Conservation (phyloP, 2,329 filamentous ascomycete species). For the Talaromyces marneffei region DNA sequence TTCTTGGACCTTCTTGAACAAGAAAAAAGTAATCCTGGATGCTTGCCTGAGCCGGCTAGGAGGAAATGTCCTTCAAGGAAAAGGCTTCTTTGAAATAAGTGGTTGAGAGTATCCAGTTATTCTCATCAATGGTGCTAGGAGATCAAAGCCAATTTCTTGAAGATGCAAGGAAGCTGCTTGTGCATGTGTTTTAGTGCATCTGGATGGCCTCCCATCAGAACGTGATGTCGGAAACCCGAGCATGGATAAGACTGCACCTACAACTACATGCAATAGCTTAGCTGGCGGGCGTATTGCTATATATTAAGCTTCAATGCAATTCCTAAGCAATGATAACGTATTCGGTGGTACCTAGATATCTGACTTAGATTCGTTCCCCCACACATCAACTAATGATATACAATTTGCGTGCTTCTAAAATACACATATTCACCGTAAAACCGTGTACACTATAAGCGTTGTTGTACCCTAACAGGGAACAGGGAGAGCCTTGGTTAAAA, state of each 20-base stretch:
- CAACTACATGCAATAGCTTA: no score
- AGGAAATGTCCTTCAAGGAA: slow-evolving; percentile 1
- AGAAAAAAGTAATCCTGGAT: background rate
- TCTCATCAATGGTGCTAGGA: background rate
- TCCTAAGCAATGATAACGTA: background rate
- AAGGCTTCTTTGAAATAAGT: background rate
- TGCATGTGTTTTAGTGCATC: background rate
- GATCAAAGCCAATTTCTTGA: background rate
- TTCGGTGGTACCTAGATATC: background rate
- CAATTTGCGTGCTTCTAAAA: background rate
- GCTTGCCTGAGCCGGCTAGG: background rate
- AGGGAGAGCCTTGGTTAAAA: background rate
- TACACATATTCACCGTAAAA: background rate
- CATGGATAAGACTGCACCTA: background rate
- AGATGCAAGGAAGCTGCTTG: background rate
- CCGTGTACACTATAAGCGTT: no score
- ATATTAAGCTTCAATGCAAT: background rate
- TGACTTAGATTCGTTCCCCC: background rate
- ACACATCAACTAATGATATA: background rate
- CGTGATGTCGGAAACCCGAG: background rate
- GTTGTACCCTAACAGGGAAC: background rate
- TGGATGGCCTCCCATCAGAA: background rate
- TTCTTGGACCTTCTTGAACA: slow-evolving; percentile 10
- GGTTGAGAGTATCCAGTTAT: background rate
- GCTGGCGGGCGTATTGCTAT: background rate